phyloP scores from a whole-genome alignment of 2,329 filamentous ascomycete genomes.

The Colletotrichum melonis region DNA sequence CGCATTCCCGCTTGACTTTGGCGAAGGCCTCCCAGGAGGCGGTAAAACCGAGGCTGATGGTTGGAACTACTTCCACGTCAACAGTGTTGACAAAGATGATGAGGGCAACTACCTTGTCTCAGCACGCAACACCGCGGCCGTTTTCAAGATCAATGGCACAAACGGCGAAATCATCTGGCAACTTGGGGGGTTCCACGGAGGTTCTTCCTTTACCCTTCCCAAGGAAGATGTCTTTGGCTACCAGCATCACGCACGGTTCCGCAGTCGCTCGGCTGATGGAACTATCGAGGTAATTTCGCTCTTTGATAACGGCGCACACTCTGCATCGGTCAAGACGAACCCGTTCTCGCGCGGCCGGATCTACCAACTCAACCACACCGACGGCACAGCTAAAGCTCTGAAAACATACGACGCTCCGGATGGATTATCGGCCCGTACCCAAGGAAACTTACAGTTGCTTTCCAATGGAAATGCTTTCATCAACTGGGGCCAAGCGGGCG shows the following conservation, averaged over 20 bases:
- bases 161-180: conserved; percentile 64
- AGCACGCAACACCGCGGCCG: conserved; percentile 57
- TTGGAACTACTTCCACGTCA: conserved; percentile 69
- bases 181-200: conserved; percentile 56
- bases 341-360: conserved; percentile 29
- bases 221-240: conserved; percentile 55
- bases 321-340: conserved; percentile 37
- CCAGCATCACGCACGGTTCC: conserved; percentile 64
- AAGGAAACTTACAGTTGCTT: conserved; percentile 45
- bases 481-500: conserved; percentile 61
- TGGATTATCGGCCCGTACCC: conserved; percentile 28
- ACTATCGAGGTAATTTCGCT: conserved; percentile 63
- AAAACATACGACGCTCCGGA: conserved; percentile 31
- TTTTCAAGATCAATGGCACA: conserved; percentile 58
- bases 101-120: conserved; percentile 66
- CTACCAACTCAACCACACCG: conserved; percentile 33
- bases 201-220: conserved; percentile 51
- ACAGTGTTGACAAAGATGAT: conserved; percentile 63
- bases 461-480: conserved; percentile 57
- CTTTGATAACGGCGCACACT: conserved; percentile 58
- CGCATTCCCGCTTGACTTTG: conserved; percentile 10
- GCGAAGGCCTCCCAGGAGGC: conserved; percentile 18
- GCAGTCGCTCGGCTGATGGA: conserved; percentile 50
- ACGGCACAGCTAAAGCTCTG: conserved; percentile 22
- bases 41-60: conserved; percentile 41